Evolutionary conservation across 805 yeast species (phyloP).

Genomic region (Naumovozyma dairenensis): DNA sequence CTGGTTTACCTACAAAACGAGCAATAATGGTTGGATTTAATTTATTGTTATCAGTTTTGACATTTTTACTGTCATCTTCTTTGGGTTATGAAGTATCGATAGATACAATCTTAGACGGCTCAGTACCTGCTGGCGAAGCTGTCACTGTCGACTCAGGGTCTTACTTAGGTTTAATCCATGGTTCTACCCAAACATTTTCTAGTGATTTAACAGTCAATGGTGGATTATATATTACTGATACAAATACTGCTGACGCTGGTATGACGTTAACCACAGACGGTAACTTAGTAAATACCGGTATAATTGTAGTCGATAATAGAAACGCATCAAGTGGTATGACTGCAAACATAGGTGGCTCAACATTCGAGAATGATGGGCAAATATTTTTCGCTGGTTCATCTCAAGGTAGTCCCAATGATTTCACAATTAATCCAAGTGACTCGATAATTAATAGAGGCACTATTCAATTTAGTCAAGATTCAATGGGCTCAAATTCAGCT

Average conservation of each 20-base stretch:
- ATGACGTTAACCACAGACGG: constrained; percentile 5
- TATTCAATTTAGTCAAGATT: constrained; percentile 6
- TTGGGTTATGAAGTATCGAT: neutral
- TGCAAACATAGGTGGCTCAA: constrained; percentile 5
- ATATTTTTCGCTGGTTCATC: constrained; percentile 8
- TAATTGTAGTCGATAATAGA: constrained; percentile 7
- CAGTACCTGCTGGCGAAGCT: constrained; percentile 1
- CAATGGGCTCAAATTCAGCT: neutral
- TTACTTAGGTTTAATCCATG: constrained; percentile 7
- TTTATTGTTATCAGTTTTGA: too few relatives aligned
- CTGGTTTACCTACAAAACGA: too few relatives aligned
- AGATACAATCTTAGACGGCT: constrained; percentile 1
- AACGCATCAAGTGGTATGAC: constrained; percentile 6
- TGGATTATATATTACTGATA: constrained; percentile 8
- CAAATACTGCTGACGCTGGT: constrained; percentile 3
- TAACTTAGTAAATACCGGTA: constrained; percentile 6
- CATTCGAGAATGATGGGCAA: constrained; percentile 7
- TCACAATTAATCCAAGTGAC: constrained; percentile 4
- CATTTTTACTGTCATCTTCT: too few relatives aligned
- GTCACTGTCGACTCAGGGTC: constrained; percentile 3
- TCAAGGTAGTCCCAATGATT: constrained; percentile 4
- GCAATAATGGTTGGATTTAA: too few relatives aligned
- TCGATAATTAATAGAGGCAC: constrained; percentile 7
- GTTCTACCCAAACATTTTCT: constrained; percentile 4
- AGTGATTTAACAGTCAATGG: constrained; percentile 5